A percentile compares a stretch with the other conserved stretches of the same genome.
phyloP scores from a whole-genome alignment of 1,284 basidiomycete species.

The Irpex rosettiformis region DNA sequence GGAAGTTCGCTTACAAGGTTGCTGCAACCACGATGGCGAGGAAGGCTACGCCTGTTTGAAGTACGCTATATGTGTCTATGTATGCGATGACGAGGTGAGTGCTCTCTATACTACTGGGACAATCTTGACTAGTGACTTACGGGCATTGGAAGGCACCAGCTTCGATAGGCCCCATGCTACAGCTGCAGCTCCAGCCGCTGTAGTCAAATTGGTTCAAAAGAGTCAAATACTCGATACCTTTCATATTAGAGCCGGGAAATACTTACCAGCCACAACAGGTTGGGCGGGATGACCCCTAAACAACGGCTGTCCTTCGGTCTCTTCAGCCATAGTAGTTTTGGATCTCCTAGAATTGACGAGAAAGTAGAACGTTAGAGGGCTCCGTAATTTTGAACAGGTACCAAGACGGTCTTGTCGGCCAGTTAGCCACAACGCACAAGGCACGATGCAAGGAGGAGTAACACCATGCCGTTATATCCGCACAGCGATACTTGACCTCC shows the following conservation, averaged over 20 bases:
- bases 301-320: not conserved
- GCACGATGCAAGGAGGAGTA: not conserved
- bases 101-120: not conserved
- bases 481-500: not conserved
- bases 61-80: slow-evolving; percentile 63
- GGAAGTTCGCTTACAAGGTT: slow-evolving; percentile 48
- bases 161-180: slow-evolving; percentile 14
- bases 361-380: too few species aligned
- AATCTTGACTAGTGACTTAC: slow-evolving; percentile 9
- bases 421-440: not conserved
- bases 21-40: slow-evolving; percentile 59
- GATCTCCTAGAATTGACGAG: too few species aligned
- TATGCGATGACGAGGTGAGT: not conserved
- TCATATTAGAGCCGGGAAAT: too few species aligned
- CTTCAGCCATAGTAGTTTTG: not conserved
- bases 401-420: too few species aligned
- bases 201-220: not conserved
- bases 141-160: slow-evolving; percentile 18
- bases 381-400: too few species aligned
- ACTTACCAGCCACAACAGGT: not conserved
- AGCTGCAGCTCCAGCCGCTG: slow-evolving; percentile 19
- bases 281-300: not conserved
- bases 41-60: slow-evolving; percentile 67
- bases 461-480: not conserved
- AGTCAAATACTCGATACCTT: not conserved